Conservation (phyloP, 2,329 filamentous ascomycete species). For the Colletotrichum karsti region DNA sequence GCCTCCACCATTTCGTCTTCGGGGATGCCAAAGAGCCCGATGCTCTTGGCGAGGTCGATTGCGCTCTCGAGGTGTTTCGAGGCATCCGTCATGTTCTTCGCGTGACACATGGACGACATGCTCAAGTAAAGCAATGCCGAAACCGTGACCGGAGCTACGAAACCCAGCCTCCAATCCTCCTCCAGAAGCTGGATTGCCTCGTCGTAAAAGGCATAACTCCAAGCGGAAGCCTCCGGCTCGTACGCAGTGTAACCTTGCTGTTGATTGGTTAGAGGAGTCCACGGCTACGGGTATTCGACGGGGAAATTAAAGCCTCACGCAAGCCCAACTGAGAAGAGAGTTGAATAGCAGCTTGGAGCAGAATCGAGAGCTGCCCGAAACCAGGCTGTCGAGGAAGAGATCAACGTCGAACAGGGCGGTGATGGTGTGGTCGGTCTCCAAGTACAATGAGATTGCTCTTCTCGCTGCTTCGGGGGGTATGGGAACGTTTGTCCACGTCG, state of each 20-base stretch:
- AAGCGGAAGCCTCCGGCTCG: background rate
- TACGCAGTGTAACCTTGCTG: conserved; percentile 12
- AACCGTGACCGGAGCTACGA: background rate
- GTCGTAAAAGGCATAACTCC: conserved; percentile 6
- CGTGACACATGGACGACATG: conserved; percentile 16
- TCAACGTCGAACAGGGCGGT: conserved; percentile 38
- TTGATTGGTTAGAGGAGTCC: background rate
- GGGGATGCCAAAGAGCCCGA: background rate
- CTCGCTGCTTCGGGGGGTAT: background rate
- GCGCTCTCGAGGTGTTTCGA: conserved; percentile 2
- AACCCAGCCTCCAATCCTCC: background rate
- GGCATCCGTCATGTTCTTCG: background rate
- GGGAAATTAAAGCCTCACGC: background rate
- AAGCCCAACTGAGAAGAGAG: conserved; percentile 16
- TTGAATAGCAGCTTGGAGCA: conserved; percentile 39
- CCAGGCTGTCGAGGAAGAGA: conserved; percentile 37
- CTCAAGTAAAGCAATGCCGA: conserved; percentile 7
- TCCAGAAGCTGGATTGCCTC: background rate
- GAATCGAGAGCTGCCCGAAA: conserved; percentile 31
- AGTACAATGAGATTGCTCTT: conserved; percentile 34
- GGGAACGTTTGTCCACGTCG: background rate
- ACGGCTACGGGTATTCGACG: too few relatives aligned
- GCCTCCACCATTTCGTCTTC: background rate
- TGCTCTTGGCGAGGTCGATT: background rate
- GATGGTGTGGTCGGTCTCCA: conserved; percentile 39